Evolutionary conservation across 2,329 filamentous ascomycete genomes (phyloP), one percentile per base, ranked within the genome.

Genomic region (Hortaea werneckii): DNA sequence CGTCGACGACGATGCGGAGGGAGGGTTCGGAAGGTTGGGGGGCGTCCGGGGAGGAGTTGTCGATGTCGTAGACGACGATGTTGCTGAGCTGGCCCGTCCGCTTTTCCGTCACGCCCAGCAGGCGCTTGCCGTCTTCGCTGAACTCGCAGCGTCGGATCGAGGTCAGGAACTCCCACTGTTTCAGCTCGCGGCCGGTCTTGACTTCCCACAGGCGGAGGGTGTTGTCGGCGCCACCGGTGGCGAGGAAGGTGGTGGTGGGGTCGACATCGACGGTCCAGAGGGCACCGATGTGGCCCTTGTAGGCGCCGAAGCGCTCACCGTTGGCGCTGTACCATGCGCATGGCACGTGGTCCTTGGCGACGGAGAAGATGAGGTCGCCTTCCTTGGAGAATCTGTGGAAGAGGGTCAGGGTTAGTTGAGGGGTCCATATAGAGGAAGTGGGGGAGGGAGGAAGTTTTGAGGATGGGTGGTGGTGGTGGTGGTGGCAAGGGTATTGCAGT

Each of bases 191-290:
- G 65, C 92, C 92, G 11, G 85, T 85, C 78, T 88, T 85, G 67
- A 95, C 78, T 66, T 98, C 88, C 92, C 92, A 98, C 62, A 98
- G 78, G 63, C 89, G 82, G 70, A 98, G 90, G 39, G 90, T 95
- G 77, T 96, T 96, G 75, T 98, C 92, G 69, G 92, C 92, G 59
- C 89, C 92, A 61, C 92, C 92, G 51, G 87, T 94, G 64, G 90
- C 92, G 65, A 96, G 83, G 64, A 98, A 80, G 61, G 85, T 87
- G 54, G 84, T 86, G 61, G 88, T 88, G 55, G 90, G 89, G 73
- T 95, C 87, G 64, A 95, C 84, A 66, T 98, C 92, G 69, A 98
- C 85, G 52, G 92, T 95, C 92, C 92, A 98, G 74, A 98, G 85
- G 61, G 92, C 90, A 72, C 92, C 92, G 69, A 94, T 85, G 73